Evolutionary conservation across 768 basidiomycete genomes (phyloP).

Genomic region (Boletellus emodensis): DNA sequence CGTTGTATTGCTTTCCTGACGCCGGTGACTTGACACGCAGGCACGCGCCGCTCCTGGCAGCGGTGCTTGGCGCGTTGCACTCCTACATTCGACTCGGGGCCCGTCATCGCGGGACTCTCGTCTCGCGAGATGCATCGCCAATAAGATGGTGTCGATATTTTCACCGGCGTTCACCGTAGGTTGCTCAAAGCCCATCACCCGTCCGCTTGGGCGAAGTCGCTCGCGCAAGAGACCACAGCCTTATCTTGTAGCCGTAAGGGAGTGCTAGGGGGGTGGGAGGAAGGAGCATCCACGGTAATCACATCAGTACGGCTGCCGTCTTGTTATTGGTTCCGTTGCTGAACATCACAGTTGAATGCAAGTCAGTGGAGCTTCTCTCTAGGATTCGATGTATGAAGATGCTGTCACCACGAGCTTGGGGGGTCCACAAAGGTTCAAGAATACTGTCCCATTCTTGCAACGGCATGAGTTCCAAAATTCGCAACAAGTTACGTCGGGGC

Average conservation of each 20-base stretch:
- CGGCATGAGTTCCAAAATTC: too few species aligned
- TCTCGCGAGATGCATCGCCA: conserved; percentile 7
- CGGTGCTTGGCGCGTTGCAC: conserved; percentile 8
- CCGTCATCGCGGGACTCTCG: conserved; percentile 8
- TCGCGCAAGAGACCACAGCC: neutral
- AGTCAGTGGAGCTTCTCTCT: neutral
- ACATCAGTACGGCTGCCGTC: too few species aligned
- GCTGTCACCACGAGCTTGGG: too few species aligned
- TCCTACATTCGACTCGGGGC: conserved; percentile 2
- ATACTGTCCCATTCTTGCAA: too few species aligned
- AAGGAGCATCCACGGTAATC: too few species aligned
- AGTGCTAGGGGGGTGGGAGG: too few species aligned
- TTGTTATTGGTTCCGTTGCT: too few species aligned
- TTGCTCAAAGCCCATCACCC: neutral
- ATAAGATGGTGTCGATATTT: conserved; percentile 10
- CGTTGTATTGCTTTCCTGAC: neutral
- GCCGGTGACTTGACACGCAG: neutral
- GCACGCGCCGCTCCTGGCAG: conserved; percentile 5
- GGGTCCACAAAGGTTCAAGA: too few species aligned
- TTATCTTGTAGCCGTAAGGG: neutral
- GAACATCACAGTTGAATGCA: too few species aligned
- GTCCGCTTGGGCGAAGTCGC: neutral
- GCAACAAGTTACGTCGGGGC: too few species aligned
- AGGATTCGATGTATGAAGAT: too few species aligned
- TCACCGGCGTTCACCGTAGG: conserved; percentile 3